Evolutionary conservation across 2,329 filamentous ascomycete species (phyloP).

Genomic region (Fusarium albidum): DNA sequence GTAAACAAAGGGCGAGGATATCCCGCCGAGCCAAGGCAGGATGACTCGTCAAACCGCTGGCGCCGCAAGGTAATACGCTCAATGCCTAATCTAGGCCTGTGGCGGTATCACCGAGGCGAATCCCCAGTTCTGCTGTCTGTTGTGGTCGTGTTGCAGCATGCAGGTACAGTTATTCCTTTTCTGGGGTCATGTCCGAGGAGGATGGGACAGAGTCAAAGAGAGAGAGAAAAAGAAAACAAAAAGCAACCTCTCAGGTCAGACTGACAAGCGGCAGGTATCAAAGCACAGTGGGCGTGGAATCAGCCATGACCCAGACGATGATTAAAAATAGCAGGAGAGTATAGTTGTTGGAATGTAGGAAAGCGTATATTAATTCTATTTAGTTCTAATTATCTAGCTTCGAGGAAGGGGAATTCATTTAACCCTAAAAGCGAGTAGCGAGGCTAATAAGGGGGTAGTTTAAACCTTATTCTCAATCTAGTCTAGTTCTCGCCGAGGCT

Average conservation of each 20-base stretch:
- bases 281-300: too few species aligned
- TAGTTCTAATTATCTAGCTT: too few species aligned
- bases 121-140: slow-evolving; percentile 2
- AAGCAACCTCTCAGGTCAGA: not conserved
- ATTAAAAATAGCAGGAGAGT: slow-evolving; percentile 26
- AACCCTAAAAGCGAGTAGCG: too few species aligned
- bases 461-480: too few species aligned
- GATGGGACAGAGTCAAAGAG: slow-evolving; percentile 18
- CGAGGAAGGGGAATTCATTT: too few species aligned
- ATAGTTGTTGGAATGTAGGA: too few species aligned
- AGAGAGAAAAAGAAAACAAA: too few species aligned
- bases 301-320: not conserved
- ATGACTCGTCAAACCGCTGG: slow-evolving; percentile 21
- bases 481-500: too few species aligned
- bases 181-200: slow-evolving; percentile 6
- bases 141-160: slow-evolving; percentile 2
- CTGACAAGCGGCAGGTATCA: slow-evolving; percentile 10
- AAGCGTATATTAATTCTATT: too few species aligned
- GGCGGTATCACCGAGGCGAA: slow-evolving; percentile 17
- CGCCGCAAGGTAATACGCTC: slow-evolving; percentile 17
- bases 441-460: too few species aligned
- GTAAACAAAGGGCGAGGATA: slow-evolving; percentile 18
- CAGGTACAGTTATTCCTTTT: slow-evolving; percentile 8
- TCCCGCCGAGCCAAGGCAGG: not conserved
- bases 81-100: slow-evolving; percentile 9